phyloP scores from a whole-genome alignment of 768 basidiomycete genomes.

The Neoboletus brunneissimus region DNA sequence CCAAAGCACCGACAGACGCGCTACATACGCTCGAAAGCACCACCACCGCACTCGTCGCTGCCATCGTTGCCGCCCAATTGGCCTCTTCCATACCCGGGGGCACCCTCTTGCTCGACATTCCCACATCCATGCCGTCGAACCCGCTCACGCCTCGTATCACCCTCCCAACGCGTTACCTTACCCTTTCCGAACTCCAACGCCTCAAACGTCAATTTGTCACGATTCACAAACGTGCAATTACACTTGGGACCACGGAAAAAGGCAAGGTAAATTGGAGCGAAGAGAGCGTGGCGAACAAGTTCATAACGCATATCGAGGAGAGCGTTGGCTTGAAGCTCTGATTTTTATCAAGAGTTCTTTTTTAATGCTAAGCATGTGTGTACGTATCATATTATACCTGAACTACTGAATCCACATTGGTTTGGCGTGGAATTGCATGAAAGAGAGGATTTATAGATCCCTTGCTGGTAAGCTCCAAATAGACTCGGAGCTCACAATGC shows the following conservation, averaged over 20 bases:
- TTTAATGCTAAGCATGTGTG: background rate
- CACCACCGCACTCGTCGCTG: constrained; percentile 64
- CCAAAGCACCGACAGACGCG: constrained; percentile 85
- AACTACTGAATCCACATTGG: too few relatives aligned
- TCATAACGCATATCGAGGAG: constrained; percentile 70
- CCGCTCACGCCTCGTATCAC: constrained; percentile 45
- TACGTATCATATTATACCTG: background rate
- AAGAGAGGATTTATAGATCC: background rate
- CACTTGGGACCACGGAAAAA: constrained; percentile 74
- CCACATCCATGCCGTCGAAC: constrained; percentile 39
- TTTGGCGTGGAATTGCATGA: background rate
- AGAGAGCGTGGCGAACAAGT: constrained; percentile 64
- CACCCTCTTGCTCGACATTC: constrained; percentile 24
- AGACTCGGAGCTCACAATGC: too few relatives aligned
- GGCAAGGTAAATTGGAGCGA: constrained; percentile 77
- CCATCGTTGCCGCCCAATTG: constrained; percentile 64
- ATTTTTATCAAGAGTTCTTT: constrained; percentile 1
- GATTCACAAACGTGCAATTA: constrained; percentile 86
- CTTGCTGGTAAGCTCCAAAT: background rate
- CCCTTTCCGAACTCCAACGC: constrained; percentile 85
- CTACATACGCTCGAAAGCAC: constrained; percentile 83
- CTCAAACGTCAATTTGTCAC: constrained; percentile 89
- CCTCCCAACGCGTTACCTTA: constrained; percentile 69
- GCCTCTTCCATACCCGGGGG: constrained; percentile 50
- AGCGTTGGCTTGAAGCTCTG: constrained; percentile 45